Percentiles rank a stretch among this genome's conserved stretches.
Evolutionary conservation across 2,329 filamentous ascomycete genomes (phyloP).

Genomic region (Penicillium polonicum): DNA sequence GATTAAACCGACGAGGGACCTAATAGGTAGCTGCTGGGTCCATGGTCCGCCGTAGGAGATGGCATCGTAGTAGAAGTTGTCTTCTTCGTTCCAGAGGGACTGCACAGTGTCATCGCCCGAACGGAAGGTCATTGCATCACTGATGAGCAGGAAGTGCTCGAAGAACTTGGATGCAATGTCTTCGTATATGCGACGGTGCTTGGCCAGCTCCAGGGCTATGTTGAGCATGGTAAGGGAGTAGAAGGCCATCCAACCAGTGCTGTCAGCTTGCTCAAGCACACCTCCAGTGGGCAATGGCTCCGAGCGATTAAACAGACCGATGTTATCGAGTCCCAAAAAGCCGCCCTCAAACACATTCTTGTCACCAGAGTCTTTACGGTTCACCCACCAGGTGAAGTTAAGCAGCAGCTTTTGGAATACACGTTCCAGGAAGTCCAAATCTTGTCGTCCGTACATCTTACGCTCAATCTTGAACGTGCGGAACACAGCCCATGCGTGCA

Average conservation of each 20-base stretch:
- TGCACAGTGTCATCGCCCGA: constrained; percentile 64
- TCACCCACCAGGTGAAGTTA: constrained; percentile 99
- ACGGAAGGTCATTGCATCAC: constrained; percentile 93
- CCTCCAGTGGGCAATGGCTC: constrained; percentile 92
- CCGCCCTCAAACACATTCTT: constrained; percentile 98
- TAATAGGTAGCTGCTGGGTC: constrained; percentile 87
- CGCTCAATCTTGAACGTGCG: constrained; percentile 97
- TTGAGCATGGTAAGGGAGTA: constrained; percentile 97
- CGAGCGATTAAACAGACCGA: constrained; percentile 94
- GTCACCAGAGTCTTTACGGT: constrained; percentile 88
- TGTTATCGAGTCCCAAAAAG: constrained; percentile 94
- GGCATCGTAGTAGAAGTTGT: constrained; percentile 96
- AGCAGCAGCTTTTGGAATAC: constrained; percentile 94
- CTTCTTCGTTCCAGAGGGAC: constrained; percentile 92
- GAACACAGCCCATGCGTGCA: constrained; percentile 95
- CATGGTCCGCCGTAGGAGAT: constrained; percentile 94
- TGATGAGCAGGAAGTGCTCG: constrained; percentile 97
- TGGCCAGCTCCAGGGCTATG: constrained; percentile 90
- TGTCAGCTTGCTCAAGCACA: constrained; percentile 92
- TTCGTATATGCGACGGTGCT: constrained; percentile 92
- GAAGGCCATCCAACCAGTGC: constrained; percentile 98
- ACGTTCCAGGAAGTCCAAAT: constrained; percentile 91
- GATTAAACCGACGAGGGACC: constrained; percentile 89
- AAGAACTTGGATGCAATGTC: constrained; percentile 98
- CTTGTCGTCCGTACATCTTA: constrained; percentile 92